phyloP scores from a whole-genome alignment of 176 grass and related monocot species.

The Aechmea fasciata region DNA sequence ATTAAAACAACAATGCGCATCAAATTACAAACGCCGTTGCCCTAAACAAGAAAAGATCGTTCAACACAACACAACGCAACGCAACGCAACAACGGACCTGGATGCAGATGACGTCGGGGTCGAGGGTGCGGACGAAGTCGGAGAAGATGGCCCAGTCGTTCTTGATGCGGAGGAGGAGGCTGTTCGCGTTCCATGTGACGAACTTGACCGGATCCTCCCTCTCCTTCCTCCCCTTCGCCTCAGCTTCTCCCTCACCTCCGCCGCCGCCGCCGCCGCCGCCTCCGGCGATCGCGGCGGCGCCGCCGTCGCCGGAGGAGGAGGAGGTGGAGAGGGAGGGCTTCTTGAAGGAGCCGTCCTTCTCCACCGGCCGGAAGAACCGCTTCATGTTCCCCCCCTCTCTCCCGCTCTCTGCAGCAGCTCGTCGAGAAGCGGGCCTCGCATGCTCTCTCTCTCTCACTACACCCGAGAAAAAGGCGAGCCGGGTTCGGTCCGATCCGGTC shows the following conservation, averaged over 20 bases:
- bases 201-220: slow-evolving; percentile 38
- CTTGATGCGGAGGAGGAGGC: slow-evolving; percentile 83
- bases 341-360: slow-evolving; percentile 71
- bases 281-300: slow-evolving; percentile 5
- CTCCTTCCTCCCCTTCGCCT: slow-evolving; percentile 24
- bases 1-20: no score
- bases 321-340: slow-evolving; percentile 22
- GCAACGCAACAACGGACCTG: slow-evolving; percentile 31
- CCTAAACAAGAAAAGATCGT: not conserved
- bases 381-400: slow-evolving; percentile 37
- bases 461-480: no score
- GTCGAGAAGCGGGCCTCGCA: no score
- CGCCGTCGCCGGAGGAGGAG: not conserved
- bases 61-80: not conserved
- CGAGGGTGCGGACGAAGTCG: slow-evolving; percentile 47
- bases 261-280: not conserved
- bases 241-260: not conserved
- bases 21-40: no score
- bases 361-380: slow-evolving; percentile 89
- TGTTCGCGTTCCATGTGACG: slow-evolving; percentile 93
- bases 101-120: slow-evolving; percentile 80
- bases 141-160: slow-evolving; percentile 80
- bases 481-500: no score
- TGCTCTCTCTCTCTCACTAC: not conserved
- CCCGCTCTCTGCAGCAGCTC: not conserved